These are phyloP conservation scores for Saccharum officinarum DNA, from an alignment of 176 grass and related monocot species.

Conservation along the genomic window DNA sequence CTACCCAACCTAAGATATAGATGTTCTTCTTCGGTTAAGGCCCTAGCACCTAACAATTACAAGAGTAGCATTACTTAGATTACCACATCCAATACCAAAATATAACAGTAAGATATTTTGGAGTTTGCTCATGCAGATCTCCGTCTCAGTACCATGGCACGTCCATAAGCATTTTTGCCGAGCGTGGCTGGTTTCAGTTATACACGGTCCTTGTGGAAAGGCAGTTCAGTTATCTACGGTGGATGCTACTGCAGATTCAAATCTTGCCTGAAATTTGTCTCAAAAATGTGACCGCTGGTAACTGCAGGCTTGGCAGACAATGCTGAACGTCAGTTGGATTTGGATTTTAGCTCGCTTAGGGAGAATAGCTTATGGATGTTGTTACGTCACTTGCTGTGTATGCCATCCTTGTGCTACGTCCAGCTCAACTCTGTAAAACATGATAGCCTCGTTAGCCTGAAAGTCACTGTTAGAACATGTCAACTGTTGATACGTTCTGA, in stretches of 20 bases:
- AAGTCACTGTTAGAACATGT: background rate
- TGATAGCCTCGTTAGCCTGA: background rate
- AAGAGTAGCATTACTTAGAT: too few relatives aligned
- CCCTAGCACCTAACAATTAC: too few relatives aligned
- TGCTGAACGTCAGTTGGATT: background rate
- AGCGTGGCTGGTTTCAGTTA: background rate
- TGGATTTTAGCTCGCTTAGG: constrained; percentile 11
- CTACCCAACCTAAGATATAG: too few relatives aligned
- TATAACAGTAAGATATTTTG: too few relatives aligned
- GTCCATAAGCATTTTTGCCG: background rate
- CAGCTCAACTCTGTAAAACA: constrained; percentile 16
- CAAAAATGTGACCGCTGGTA: background rate
- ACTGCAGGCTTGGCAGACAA: background rate
- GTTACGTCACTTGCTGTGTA: constrained; percentile 16
- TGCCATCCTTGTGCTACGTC: background rate
- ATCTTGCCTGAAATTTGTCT: background rate
- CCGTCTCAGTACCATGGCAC: background rate
- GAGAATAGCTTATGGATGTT: background rate
- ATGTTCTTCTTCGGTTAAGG: too few relatives aligned
- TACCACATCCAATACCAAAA: too few relatives aligned
- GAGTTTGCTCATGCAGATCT: constrained; percentile 29
- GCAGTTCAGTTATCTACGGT: background rate
- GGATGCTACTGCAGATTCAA: background rate
- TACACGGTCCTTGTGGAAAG: background rate
- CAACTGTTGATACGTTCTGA: constrained; percentile 3